Base-by-base conservation (phyloP, 2,329 filamentous ascomycete genomes). In the Cladosporium sp. region DNA sequence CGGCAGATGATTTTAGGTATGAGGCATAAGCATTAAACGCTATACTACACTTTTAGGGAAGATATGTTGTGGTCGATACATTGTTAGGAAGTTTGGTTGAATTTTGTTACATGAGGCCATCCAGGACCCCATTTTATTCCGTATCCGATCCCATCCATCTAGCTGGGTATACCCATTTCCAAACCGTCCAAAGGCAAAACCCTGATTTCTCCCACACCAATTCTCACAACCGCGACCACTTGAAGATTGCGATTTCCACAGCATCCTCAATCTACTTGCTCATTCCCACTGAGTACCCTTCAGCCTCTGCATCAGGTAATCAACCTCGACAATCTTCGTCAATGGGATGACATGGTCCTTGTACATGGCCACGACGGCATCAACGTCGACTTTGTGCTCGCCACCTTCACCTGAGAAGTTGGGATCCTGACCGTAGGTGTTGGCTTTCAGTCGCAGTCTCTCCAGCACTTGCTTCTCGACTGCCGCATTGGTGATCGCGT, bases 261-360 rank as follows among this genome's bases (percentile, higher is more conserved):
- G 6, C 26, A 21, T 8, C 23, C 16, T 53, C 16, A 16, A 29
- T 18, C 7, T 5, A n/a, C 10, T 21, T 29, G 3, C 3, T 21
- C n/a, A 81, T 68, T 82, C 80, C 81, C 81, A 83, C 69, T 83
- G 67, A 0, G 81, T 83, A 3, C 80, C 81, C 72, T 87, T 86
- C 63, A 99, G 81, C 69, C 95, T 86, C 79, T 98, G 92, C 92
- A 99, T 96, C 72, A 99, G 83, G 78, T 99, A 99, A 73, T 99
- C 95, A 11, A 99, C 93, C 83, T 99, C 95, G 49, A 99, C 94
- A 69, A 93, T 90, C 79, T 99, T 99, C n/a, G 95, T 99, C 77
- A 98, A 80, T 0, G 95, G 95, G 72, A 99, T 99, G 67, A 99
- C 93, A 80, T 91, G 91, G 77, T 97, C 87, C 84, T 83, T 88